phyloP scores from a whole-genome alignment of 106 monocot genomes.

The Ottelia alismoides region DNA sequence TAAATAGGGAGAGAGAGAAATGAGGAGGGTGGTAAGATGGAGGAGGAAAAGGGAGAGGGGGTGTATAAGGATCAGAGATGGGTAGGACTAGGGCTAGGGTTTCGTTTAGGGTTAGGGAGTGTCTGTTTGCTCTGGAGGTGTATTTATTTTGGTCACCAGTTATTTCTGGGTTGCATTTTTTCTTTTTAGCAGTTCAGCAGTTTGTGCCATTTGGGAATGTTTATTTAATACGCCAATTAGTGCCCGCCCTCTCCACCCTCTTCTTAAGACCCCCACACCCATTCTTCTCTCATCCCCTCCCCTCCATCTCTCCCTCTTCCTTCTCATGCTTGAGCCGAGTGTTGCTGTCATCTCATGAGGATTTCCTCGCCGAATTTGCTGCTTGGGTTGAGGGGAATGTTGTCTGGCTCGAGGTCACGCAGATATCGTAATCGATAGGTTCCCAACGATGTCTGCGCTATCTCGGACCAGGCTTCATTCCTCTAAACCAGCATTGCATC shows the following conservation, averaged over 20 bases:
- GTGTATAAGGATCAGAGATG: too few relatives aligned
- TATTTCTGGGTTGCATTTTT: too few relatives aligned
- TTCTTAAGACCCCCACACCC: background rate
- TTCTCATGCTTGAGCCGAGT: background rate
- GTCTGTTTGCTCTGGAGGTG: too few relatives aligned
- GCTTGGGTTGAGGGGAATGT: background rate
- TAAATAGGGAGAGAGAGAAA: too few relatives aligned
- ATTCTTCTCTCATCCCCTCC: background rate
- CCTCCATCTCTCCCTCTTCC: background rate
- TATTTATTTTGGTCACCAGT: too few relatives aligned
- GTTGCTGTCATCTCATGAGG: background rate
- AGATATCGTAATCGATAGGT: background rate
- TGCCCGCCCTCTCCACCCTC: background rate
- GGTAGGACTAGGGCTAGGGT: too few relatives aligned
- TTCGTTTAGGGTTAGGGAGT: too few relatives aligned
- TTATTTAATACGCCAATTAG: background rate
- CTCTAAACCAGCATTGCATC: background rate
- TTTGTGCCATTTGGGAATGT: background rate
- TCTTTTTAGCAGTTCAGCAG: background rate
- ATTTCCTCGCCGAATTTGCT: background rate
- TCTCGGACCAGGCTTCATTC: conserved; percentile 1
- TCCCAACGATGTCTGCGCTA: too few relatives aligned
- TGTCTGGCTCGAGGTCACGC: background rate
- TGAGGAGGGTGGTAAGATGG: too few relatives aligned
- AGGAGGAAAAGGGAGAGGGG: too few relatives aligned